Conservation (phyloP, 192 early-diverging fungal genomes). For the Pilobolus umbonatus region DNA sequence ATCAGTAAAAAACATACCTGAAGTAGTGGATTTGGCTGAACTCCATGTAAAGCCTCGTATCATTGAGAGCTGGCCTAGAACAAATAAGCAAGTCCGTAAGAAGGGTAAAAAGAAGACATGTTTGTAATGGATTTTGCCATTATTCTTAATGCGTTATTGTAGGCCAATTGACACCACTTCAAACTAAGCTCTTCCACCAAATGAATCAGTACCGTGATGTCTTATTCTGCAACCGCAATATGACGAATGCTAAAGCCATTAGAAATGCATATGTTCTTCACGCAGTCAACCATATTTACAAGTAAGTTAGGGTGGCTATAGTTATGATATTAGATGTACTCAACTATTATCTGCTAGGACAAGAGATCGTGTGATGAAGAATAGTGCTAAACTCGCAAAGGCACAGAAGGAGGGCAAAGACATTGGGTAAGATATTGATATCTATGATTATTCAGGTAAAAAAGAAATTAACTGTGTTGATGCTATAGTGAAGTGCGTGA, state of each 20-base stretch:
- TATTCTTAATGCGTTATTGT: background rate
- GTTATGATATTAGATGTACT: background rate
- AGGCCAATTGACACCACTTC: constrained; percentile 47
- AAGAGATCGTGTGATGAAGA: constrained; percentile 72
- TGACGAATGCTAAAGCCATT: constrained; percentile 63
- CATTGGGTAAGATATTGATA: constrained; percentile 32
- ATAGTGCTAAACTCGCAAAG: constrained; percentile 67
- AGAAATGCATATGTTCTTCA: constrained; percentile 75
- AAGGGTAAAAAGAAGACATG: constrained; percentile 4
- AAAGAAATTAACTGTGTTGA: background rate
- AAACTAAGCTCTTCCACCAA: constrained; percentile 53
- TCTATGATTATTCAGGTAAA: background rate
- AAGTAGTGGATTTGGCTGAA: constrained; percentile 24
- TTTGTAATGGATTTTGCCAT: background rate
- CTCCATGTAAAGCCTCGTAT: constrained; percentile 25
- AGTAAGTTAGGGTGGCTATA: constrained; percentile 34
- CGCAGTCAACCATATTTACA: constrained; percentile 87
- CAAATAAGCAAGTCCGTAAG: constrained; percentile 15
- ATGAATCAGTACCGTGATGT: constrained; percentile 78
- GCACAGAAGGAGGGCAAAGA: constrained; percentile 53
- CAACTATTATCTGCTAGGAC: constrained; percentile 33
- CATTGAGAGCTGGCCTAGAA: constrained; percentile 15
- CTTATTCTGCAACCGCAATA: constrained; percentile 57
- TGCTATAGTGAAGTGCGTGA: constrained; percentile 73
- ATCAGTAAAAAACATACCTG: background rate